Evolutionary conservation across 2,329 filamentous ascomycete species (phyloP).

Genomic region (Cladosporium halotolerans): DNA sequence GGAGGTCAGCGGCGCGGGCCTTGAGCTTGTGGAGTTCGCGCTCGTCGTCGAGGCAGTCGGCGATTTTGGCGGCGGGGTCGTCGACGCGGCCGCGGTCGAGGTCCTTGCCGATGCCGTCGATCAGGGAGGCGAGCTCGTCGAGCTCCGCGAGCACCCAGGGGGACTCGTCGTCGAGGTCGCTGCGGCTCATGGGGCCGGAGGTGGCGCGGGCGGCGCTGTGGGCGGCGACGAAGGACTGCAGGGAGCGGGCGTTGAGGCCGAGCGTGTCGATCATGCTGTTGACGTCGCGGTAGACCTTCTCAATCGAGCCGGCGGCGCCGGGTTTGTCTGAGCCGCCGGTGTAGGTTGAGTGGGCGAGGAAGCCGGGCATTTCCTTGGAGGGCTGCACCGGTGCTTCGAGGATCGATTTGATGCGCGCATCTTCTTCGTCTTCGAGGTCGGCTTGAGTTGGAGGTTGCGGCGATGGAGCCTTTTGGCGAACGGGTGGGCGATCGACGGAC

Average conservation of each 20-base stretch:
- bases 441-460: constrained; percentile 33
- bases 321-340: constrained; percentile 33
- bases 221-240: constrained; percentile 57
- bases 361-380: constrained; percentile 59
- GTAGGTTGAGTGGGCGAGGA: constrained; percentile 53
- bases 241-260: constrained; percentile 72
- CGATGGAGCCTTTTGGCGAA: constrained; percentile 21
- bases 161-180: constrained; percentile 51
- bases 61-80: constrained; percentile 62
- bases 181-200: constrained; percentile 34
- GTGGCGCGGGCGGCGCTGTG: constrained; percentile 52
- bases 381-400: constrained; percentile 56
- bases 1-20: constrained; percentile 70
- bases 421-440: constrained; percentile 60
- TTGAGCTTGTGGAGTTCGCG: constrained; percentile 67
- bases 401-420: constrained; percentile 59
- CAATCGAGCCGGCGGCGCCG: constrained; percentile 43
- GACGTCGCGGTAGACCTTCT: constrained; percentile 64
- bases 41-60: constrained; percentile 57
- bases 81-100: constrained; percentile 64
- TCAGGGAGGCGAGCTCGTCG: constrained; percentile 52
- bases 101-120: constrained; percentile 52
- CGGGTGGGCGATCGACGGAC: constrained; percentile 29
- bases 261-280: constrained; percentile 93
- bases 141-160: constrained; percentile 74